A percentile compares a stretch with the other conserved stretches of the same genome.
phyloP scores from a whole-genome alignment of 768 basidiomycete genomes.

The Pleurotus citrinopileatus region DNA sequence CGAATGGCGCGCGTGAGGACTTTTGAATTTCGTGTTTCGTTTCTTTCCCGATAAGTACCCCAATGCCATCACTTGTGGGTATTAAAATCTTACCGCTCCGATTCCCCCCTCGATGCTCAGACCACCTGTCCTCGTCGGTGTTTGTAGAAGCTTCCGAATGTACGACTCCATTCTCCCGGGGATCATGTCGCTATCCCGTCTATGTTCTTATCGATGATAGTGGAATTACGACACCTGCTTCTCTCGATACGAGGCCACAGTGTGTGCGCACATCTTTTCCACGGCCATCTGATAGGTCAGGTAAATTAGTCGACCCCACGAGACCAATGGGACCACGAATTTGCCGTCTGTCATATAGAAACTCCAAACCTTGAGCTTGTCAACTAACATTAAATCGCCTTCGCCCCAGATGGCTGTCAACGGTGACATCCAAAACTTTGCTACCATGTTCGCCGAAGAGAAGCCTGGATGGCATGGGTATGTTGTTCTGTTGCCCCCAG shows the following conservation, averaged over 20 bases:
- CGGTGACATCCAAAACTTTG: not conserved
- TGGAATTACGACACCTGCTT: slow-evolving; percentile 1
- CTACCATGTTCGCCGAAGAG: slow-evolving; percentile 32
- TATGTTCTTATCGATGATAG: not conserved
- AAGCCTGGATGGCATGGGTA: slow-evolving; percentile 37
- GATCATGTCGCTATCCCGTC: not conserved
- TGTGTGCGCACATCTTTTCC: not conserved
- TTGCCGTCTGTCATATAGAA: slow-evolving; percentile 1
- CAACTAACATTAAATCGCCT: not conserved
- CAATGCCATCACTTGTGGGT: too few species aligned
- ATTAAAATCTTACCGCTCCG: too few species aligned
- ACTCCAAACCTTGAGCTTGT: not conserved
- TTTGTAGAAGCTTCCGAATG: not conserved
- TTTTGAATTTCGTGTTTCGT: too few species aligned
- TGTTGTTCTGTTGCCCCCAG: slow-evolving; percentile 6
- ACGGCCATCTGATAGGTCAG: not conserved
- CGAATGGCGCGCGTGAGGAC: too few species aligned
- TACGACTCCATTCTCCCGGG: not conserved
- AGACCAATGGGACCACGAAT: not conserved
- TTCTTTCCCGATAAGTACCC: too few species aligned
- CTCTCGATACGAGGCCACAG: not conserved
- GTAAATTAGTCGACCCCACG: too few species aligned
- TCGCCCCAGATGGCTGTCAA: not conserved
- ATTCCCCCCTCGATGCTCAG: too few species aligned
- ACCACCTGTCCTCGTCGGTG: not conserved